These are phyloP conservation scores for Claviceps spartinae DNA, from an alignment of 2,329 filamentous ascomycete genomes.

Conservation along the genomic window DNA sequence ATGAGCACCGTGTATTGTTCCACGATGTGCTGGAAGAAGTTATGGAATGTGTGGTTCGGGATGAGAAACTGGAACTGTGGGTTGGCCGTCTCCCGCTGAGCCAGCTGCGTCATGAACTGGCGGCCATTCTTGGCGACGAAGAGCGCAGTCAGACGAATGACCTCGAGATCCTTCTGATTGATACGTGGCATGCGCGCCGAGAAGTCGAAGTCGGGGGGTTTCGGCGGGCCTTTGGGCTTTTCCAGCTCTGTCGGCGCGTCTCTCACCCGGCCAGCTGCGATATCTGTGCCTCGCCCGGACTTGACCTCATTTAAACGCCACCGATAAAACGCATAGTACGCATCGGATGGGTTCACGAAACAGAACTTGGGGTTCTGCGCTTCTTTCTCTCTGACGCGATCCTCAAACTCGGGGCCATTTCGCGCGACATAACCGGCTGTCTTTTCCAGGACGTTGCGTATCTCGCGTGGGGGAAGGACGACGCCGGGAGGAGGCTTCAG, in stretches of 20 bases:
- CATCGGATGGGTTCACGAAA: slow-evolving; percentile 67
- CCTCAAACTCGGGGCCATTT: slow-evolving; percentile 58
- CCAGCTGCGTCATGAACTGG: slow-evolving; percentile 78
- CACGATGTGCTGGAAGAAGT: slow-evolving; percentile 83
- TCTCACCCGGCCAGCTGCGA: slow-evolving; percentile 60
- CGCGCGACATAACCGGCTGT: slow-evolving; percentile 81
- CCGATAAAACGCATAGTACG: slow-evolving; percentile 77
- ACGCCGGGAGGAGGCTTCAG: slow-evolving; percentile 71
- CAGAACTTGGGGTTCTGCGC: slow-evolving; percentile 78
- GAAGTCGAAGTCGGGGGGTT: slow-evolving; percentile 81
- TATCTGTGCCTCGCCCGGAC: slow-evolving; percentile 65
- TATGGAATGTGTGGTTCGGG: slow-evolving; percentile 89
- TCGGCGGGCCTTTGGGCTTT: slow-evolving; percentile 68
- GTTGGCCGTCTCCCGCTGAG: slow-evolving; percentile 78
- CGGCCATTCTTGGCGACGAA: slow-evolving; percentile 90
- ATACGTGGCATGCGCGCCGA: slow-evolving; percentile 96
- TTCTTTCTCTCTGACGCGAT: slow-evolving; percentile 76
- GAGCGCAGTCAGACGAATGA: slow-evolving; percentile 64
- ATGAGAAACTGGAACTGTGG: slow-evolving; percentile 94
- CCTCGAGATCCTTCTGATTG: slow-evolving; percentile 78
- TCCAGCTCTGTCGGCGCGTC: slow-evolving; percentile 41
- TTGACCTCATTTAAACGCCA: slow-evolving; percentile 84
- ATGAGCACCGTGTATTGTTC: slow-evolving; percentile 85
- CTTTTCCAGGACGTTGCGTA: slow-evolving; percentile 77
- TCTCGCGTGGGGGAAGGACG: slow-evolving; percentile 79